These are phyloP conservation scores for Climacium dendroides DNA, from an alignment of 225 moss, liverwort and hornwort genomes.

Conservation along the genomic window DNA sequence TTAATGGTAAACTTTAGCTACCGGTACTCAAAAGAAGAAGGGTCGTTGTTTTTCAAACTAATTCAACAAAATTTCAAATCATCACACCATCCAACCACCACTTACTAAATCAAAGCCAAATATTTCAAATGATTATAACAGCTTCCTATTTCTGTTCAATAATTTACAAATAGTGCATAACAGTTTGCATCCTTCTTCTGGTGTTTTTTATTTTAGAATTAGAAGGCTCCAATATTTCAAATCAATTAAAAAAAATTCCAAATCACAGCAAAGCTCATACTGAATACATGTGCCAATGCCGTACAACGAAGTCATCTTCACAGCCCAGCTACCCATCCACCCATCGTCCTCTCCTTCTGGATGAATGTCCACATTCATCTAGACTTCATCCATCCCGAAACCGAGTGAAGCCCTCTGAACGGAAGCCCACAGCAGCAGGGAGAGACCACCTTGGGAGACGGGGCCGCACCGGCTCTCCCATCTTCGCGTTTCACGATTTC, in stretches of 20 bases:
- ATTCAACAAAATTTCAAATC: neutral
- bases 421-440: neutral
- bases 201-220: neutral
- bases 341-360: neutral
- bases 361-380: neutral
- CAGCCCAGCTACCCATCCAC: neutral
- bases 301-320: neutral
- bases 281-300: neutral
- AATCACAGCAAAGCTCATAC: slow-evolving; percentile 7
- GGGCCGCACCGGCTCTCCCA: slow-evolving; percentile 12
- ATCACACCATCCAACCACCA: neutral
- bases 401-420: neutral
- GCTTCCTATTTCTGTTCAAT: neutral
- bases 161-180: neutral
- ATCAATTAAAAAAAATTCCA: neutral
- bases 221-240: neutral
- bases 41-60: neutral
- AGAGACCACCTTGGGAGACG: neutral
- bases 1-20: neutral
- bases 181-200: neutral
- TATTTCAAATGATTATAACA: neutral
- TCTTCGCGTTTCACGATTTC: neutral
- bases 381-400: neutral
- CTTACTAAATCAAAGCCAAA: neutral
- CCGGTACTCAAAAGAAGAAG: too few species aligned